Evolutionary conservation across 306 rosid species (phyloP).

Genomic region (Boehmeria nivea): DNA sequence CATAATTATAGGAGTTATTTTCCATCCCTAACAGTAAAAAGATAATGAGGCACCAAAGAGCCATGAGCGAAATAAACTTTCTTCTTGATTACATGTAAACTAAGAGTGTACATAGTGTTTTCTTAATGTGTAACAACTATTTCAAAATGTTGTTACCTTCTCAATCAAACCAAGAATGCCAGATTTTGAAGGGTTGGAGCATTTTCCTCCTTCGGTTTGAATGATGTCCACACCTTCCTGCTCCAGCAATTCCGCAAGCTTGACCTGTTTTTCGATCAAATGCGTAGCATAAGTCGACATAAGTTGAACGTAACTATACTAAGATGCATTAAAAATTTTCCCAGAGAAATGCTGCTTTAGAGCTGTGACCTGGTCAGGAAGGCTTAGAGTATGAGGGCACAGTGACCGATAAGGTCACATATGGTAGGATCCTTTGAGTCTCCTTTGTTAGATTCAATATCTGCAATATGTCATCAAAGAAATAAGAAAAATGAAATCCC

Average conservation of each 20-base stretch:
- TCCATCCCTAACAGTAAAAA: no score
- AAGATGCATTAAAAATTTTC: no score
- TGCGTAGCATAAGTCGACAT: no score
- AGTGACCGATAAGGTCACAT: conserved; percentile 65
- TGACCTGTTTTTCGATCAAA: conserved; percentile 54
- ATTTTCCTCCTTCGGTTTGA: conserved; percentile 96
- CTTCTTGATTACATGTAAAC: no score
- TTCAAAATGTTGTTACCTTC: conserved; percentile 34
- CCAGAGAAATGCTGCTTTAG: conserved; percentile 2
- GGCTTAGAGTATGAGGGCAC: conserved; percentile 94
- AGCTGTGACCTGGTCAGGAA: conserved; percentile 94
- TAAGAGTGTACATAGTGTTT: neutral
- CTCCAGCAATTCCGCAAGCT: conserved; percentile 82
- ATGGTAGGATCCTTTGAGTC: conserved; percentile 73
- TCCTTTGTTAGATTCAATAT: conserved; percentile 69
- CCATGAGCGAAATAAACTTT: no score
- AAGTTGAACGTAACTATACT: no score
- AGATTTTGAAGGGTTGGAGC: conserved; percentile 70
- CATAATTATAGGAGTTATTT: no score
- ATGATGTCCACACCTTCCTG: conserved; percentile 79
- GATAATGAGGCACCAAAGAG: no score
- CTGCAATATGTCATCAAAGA: conserved; percentile 28
- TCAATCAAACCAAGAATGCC: conserved; percentile 90
- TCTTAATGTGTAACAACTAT: no score
- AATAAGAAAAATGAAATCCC: neutral